Evolutionary conservation across 2,329 filamentous ascomycete species (phyloP), one percentile per base, ranked within the genome.

Genomic region (Aureobasidium subglaciale): DNA sequence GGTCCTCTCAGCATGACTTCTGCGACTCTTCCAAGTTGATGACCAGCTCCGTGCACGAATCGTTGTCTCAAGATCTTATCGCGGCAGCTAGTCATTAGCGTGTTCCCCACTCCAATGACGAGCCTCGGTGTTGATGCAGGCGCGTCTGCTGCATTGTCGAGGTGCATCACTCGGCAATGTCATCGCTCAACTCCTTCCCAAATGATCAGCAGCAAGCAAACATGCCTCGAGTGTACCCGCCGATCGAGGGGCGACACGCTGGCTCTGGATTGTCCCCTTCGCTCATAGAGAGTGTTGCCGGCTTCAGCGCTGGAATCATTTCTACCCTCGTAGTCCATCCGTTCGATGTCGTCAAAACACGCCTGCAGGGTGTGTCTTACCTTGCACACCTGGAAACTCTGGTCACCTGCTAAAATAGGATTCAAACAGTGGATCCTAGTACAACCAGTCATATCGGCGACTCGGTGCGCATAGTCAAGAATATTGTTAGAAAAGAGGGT

Each of bases 341-440:
- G 29, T 83, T 99, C 58, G 93, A 99, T 73, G 85, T 99, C 61
- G 85, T 97, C 69, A 99, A 99, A 78, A 97, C 92, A 59, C 87
- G 93, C 61, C 84, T 99, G 68, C 93, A 99, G 75, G 66, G 59
- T 60, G 53, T 38, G 55, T 49, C 40, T 55, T 38, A 38, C 24
- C 16, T 18, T 22, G 22, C 46, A 24, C 24, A 42, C 20, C 50
- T 38, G 41, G 40, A 45, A 9, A n/a, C 24, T n/a, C 41, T 16
- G 32, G 41, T 38, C 41, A 24, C 13, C n/a, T 55, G 41, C 48
- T 55, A 56, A 56, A 22, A 7, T 13, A 15, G 15, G n/a, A 16
- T 34, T 20, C 13, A 11, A 30, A 73, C 59, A 80, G 83, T 70
- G 71, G 78, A 70, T 79, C 83, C 71, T 57, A 63, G 65, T 56